Conservation (phyloP, 768 basidiomycete species). For the Leccinum truebloodii region DNA sequence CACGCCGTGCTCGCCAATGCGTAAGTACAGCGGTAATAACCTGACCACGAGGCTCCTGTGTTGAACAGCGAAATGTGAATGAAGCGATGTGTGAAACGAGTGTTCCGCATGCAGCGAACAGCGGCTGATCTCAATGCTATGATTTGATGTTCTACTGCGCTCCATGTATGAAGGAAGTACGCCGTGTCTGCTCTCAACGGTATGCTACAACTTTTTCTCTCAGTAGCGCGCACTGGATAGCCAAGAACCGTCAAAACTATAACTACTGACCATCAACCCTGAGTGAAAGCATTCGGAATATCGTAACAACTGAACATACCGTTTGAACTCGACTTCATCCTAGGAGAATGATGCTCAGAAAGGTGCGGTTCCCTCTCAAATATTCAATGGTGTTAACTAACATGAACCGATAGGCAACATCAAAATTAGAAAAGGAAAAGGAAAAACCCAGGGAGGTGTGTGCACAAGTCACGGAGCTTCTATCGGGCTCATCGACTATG, state of each 20-base stretch:
- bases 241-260: conserved; percentile 3
- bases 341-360: conserved; percentile 6
- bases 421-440: background rate
- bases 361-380: background rate
- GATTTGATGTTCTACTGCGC: background rate
- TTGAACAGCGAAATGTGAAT: background rate
- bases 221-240: conserved; percentile 9
- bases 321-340: background rate
- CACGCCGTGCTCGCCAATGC: background rate
- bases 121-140: conserved; percentile 1
- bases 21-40: background rate
- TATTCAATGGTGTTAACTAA: background rate
- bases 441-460: conserved; percentile 11
- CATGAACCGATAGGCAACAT: conserved; percentile 7
- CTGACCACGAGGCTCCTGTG: conserved; percentile 2
- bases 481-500: background rate
- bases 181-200: background rate
- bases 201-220: background rate
- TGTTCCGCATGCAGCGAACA: conserved; percentile 2
- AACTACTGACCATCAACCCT: conserved; percentile 9
- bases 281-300: background rate
- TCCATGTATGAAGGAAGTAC: conserved; percentile 2
- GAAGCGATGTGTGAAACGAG: background rate
- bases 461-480: background rate
- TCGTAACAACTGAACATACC: background rate